Base-by-base conservation (phyloP, 139 green algal species). In the Prasinococcaceae sp. region DNA sequence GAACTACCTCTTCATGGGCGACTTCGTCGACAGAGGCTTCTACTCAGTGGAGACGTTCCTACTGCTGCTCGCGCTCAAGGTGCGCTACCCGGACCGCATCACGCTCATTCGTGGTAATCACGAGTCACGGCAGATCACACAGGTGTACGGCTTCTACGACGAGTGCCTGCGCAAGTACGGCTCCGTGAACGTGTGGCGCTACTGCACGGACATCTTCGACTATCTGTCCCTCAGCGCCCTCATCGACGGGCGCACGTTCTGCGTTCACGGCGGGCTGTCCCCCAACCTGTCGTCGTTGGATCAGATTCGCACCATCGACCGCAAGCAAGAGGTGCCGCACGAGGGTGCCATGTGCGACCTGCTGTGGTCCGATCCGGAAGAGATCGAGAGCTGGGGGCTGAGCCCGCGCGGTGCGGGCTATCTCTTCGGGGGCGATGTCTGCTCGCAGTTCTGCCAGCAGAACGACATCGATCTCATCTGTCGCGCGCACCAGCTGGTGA, bases 171-270 rank as follows among this genome's bases (percentile, higher is more conserved):
- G 88, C 26, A 99, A 98, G 72, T 98, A 99, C 56, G 88, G 92
- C 33, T 92, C 83, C 33, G 79, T 86, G 6, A 94, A 94, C 64
- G 86, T 93, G 24, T 98, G 90, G 90, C 73, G 83, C 2, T 95
- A 94, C 50, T 99, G 90, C 79, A 97, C 88, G 26, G 92, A 97
- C 56, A 84, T 98, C 0, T 99, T 98, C 75, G 92, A 99, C 76
- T 96, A 97, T 67, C 62, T 97, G 26, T 69, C 64, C 23, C 61
- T 84, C 35, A 72, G 77, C 59, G 89, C 92, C 0, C 64, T 97
- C 27, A 88, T 99, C 40, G 92, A 97, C 66, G 79, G 83, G 45
- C 61, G 66, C 25, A 81, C 94, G 32, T 80, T 99, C 47, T 93
- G 85, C 56, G 92, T 99, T 28, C 92, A 99, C 65, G 92, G 92